phyloP scores from a whole-genome alignment of 192 early-diverging fungal genomes.

The Coemansia erecta region DNA sequence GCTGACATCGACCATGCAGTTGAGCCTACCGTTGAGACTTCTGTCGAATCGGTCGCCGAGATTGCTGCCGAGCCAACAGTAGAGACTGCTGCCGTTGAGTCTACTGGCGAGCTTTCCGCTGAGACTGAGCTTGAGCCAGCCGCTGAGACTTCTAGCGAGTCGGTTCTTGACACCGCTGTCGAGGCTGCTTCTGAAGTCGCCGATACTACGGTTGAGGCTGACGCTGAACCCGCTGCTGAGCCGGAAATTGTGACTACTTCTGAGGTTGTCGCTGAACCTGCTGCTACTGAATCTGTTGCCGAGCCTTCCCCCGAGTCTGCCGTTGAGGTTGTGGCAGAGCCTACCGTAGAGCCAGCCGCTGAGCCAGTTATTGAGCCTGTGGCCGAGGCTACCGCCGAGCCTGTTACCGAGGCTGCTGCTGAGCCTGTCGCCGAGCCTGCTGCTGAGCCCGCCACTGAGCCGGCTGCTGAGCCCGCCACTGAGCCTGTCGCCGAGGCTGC shows the following conservation, averaged over 20 bases:
- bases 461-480: neutral
- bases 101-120: neutral
- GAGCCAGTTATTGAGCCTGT: constrained; percentile 7
- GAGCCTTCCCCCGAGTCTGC: constrained; percentile 1
- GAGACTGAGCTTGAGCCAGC: neutral
- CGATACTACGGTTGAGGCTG: no score
- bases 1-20: neutral
- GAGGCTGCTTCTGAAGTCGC: no score
- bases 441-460: constrained; percentile 3
- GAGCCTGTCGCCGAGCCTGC: neutral
- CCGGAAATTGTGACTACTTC: no score
- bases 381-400: neutral
- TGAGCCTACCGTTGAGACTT: neutral
- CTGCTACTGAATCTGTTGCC: neutral
- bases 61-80: neutral
- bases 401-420: neutral
- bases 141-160: neutral
- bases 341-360: neutral
- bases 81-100: neutral
- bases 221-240: no score
- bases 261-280: neutral
- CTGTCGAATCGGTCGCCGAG: neutral
- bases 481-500: neutral
- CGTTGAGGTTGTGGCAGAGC: neutral
- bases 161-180: no score